Base-by-base conservation (phyloP, 768 basidiomycete species). In the Gymnopilus junonius region DNA sequence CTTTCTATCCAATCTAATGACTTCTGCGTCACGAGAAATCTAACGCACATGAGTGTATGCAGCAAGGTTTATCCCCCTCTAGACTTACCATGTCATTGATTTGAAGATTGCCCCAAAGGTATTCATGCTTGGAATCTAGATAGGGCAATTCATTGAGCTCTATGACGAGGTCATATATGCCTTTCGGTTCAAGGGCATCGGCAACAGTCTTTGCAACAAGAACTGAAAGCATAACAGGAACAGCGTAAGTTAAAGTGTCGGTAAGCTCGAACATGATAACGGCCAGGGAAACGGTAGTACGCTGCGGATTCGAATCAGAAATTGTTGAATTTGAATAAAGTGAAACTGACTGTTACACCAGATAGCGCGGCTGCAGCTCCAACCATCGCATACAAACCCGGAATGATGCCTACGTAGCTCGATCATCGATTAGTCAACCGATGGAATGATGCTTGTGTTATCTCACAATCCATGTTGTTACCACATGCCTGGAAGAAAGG, bases 201-300 rank as follows among this genome's bases (percentile, higher is more conserved):
- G 94, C 94, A 0, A 94, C 86, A 0, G 93, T 94, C 79, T 96
- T 97, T 23, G 93, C 93, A 17, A 95, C 91, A 21, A 99, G 84
- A 15, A 99, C 86, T 15, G 88, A 81, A 43, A 96, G 76, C 94
- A 95, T 95, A 61, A 95, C 87, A 15, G 94, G 94, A 7, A 94
- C 91, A 12, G 88, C 91, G 76, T 99, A 99, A 2, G 93, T 95
- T 66, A 99, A 79, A 1, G 94, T 94, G 67, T 94, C 92, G 3
- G 97, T 97, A 42, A 99, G 81, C 71, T 99, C 97, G 71, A 98
- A 94, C 84, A 85, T 94, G 75, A 99, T 99, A 55, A 99, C 97
- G 3, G 95, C 95, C 59, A 98, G 84, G 0, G 95, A 96, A 25
- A 99, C 92, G 0, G 94, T 95, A 23, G 93, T 95, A 35, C 94